phyloP scores from a whole-genome alignment of 176 grass and related monocot species.

The Aegilops longissima region DNA sequence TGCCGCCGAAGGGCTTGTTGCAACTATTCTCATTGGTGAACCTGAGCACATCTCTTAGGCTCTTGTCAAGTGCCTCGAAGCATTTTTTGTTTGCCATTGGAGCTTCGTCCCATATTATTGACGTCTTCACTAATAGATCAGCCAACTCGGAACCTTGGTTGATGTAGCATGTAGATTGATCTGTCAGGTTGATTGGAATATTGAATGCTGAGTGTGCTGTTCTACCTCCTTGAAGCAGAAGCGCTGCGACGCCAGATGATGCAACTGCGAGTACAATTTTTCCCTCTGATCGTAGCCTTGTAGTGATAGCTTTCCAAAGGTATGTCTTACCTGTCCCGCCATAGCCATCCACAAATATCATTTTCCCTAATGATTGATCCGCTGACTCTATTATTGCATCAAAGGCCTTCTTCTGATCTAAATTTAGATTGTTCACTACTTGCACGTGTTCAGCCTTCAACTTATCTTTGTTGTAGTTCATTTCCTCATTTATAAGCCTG shows the following conservation, averaged over 20 bases:
- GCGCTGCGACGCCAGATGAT: neutral
- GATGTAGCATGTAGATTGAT: neutral
- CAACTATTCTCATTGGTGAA: too few species aligned
- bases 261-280: neutral
- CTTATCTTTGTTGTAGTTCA: constrained; percentile 4
- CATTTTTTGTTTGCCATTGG: too few species aligned
- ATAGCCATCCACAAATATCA: neutral
- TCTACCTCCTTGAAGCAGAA: constrained; percentile 16
- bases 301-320: constrained; percentile 10
- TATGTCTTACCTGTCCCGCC: constrained; percentile 15
- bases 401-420: neutral
- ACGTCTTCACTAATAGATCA: neutral
- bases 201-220: constrained; percentile 14
- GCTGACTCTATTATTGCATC: constrained; percentile 14
- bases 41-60: too few species aligned
- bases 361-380: neutral
- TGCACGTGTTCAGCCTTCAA: neutral
- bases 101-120: neutral
- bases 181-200: neutral
- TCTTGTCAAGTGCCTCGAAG: too few species aligned
- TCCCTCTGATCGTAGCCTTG: neutral
- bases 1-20: too few species aligned
- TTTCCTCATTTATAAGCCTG: neutral
- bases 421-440: neutral
- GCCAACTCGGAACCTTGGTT: neutral